A percentile compares a stretch with the other conserved stretches of the same genome.
Evolutionary conservation across 169 alveolate species (phyloP).

Genomic region (Plasmodium vivax): DNA sequence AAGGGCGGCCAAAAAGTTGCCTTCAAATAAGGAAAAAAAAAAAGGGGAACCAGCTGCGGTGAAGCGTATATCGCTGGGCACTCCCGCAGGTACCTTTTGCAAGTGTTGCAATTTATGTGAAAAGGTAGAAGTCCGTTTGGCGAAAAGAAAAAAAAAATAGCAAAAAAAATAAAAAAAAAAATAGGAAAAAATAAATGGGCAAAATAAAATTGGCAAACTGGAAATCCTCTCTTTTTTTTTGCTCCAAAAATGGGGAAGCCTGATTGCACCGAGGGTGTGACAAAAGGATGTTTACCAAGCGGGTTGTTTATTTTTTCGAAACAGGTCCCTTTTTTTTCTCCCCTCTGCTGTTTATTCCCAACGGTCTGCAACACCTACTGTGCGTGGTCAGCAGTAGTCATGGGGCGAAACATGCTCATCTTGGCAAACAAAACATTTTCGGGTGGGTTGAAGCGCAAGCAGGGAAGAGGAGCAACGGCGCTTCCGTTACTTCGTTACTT

Average conservation of each 20-base stretch:
- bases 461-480: background rate
- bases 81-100: background rate
- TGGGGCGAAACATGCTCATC: no score
- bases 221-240: background rate
- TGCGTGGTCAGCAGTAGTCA: background rate
- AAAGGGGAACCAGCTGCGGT: background rate
- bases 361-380: background rate
- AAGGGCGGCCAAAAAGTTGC: background rate
- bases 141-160: no score
- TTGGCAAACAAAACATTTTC: background rate
- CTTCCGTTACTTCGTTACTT: background rate
- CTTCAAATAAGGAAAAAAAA: background rate
- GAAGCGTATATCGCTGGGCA: background rate
- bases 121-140: background rate
- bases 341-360: background rate
- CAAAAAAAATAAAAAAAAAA: no score
- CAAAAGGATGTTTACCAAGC: background rate
- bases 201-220: no score
- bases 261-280: background rate
- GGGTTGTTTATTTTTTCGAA: background rate
- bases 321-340: background rate
- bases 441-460: background rate
- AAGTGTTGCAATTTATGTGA: background rate
- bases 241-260: background rate
- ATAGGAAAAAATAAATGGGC: no score